Evolutionary conservation across 192 early-diverging fungal species (phyloP), one percentile per base, ranked within the genome.

Genomic region (Backusella morwellensis): DNA sequence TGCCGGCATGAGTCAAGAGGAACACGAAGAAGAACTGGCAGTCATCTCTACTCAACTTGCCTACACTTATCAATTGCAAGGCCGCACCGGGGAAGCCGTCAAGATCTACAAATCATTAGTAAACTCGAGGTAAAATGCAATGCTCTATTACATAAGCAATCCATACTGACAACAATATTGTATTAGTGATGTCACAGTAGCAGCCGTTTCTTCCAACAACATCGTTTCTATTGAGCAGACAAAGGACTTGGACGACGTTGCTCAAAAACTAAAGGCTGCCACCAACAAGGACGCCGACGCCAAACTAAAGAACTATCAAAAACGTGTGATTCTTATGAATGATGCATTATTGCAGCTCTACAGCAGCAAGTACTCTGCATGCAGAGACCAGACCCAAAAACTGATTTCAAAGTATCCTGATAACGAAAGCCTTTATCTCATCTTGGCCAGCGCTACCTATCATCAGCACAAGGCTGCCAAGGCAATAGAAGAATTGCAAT

Each of bases 121-220:
- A 14, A 74, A 67, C 17, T 80, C 82, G 35, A 83, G 66, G 81
- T 82, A 78, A 47, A 44, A 44, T 17, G 15, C 32, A 32, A 32
- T 32, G 32, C 32, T 32, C 2, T 32, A 32, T 32, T 32, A 32
- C 32, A 32, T 32, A 32, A 32, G 32, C 32, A 32, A 32, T 0
- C 32, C 32, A 32, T 32, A 32, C 2, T 32, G 42, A 44, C 42
- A 32, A 32, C 38, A 40, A 9, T 6, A 17, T 6, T 44, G 42
- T 17, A 26, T 79, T n/a, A 75, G 77, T 35, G 91, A 94, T 76
- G 79, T 82, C 6, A 85, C 85, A 9, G 85, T 90, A 17, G 82
- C 83, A 0, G 91, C 88, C 1, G 85, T 94, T 17, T 92, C 90
- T 9, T 86, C 91, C 59, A 94, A 94, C 83, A 94, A 94, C 75